Conservation (phyloP, 108 stramenopile species). For the Bacterosira constricta region DNA sequence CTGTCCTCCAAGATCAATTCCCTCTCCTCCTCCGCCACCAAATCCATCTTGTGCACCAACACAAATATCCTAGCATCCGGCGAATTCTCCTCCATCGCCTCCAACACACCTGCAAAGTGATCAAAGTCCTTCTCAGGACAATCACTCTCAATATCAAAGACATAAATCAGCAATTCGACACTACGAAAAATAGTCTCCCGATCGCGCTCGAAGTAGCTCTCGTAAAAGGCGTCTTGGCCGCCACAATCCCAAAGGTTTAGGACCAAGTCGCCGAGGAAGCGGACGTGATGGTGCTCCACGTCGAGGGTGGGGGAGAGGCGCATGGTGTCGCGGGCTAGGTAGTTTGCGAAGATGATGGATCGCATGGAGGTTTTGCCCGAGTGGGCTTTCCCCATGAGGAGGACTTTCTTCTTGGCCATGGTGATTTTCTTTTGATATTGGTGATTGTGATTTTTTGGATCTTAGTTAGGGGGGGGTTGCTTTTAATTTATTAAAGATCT, state of each 20-base stretch:
- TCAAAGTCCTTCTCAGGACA: slow-evolving; percentile 92
- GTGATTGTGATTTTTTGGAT: neutral
- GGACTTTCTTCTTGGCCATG: slow-evolving; percentile 96
- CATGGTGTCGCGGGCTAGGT: slow-evolving; percentile 96
- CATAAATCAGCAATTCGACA: slow-evolving; percentile 98
- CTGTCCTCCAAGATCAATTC: slow-evolving; percentile 88
- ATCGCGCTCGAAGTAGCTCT: slow-evolving; percentile 96
- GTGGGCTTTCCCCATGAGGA: slow-evolving; percentile 98
- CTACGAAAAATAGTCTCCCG: slow-evolving; percentile 97
- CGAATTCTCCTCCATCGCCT: slow-evolving; percentile 94
- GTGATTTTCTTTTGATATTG: slow-evolving; percentile 12
- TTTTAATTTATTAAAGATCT: too few species aligned
- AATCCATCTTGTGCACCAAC: slow-evolving; percentile 99
- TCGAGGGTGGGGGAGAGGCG: slow-evolving; percentile 95
- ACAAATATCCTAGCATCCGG: slow-evolving; percentile 97
- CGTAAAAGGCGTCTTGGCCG: slow-evolving; percentile 98
- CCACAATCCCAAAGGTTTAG: slow-evolving; percentile 99
- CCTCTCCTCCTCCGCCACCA: slow-evolving; percentile 88
- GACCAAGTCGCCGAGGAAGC: slow-evolving; percentile 97
- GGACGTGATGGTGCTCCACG: slow-evolving; percentile 97
- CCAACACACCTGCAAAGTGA: slow-evolving; percentile 87
- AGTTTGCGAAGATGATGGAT: slow-evolving; percentile 99
- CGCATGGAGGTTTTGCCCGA: slow-evolving; percentile 96
- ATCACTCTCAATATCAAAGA: slow-evolving; percentile 96
- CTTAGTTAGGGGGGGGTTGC: neutral